A percentile compares a stretch with the other conserved stretches of the same genome.
phyloP scores from a whole-genome alignment of 805 yeast species.

The Saturnispora sanitii region DNA sequence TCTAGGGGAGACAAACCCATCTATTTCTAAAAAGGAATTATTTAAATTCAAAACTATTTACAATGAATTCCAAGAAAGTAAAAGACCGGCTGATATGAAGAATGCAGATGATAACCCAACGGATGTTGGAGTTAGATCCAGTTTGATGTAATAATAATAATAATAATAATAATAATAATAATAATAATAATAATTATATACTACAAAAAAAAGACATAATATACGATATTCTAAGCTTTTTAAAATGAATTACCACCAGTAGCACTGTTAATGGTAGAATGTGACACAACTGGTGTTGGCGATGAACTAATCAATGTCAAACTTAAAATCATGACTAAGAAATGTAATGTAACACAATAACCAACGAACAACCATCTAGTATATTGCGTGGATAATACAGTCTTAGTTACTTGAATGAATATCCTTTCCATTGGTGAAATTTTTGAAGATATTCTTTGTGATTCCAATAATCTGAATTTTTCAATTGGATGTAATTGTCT shows the following conservation, averaged over 20 bases:
- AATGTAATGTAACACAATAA: conserved; percentile 69
- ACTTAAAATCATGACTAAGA: conserved; percentile 56
- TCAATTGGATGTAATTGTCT: conserved; percentile 76
- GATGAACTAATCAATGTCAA: conserved; percentile 37
- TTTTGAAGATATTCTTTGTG: conserved; percentile 60
- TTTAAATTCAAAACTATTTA: conserved; percentile 56
- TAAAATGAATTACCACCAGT: conserved; percentile 22
- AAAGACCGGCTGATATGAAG: conserved; percentile 80
- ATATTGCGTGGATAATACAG: conserved; percentile 62
- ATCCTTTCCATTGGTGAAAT: conserved; percentile 72
- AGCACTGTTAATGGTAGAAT: conserved; percentile 15
- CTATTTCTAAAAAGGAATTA: conserved; percentile 69
- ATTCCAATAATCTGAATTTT: conserved; percentile 67
- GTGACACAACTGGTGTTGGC: conserved; percentile 7
- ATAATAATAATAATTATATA: background rate
- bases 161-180: background rate
- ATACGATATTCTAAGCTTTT: too few relatives aligned
- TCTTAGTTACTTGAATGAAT: conserved; percentile 61
- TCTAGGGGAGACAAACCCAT: conserved; percentile 72
- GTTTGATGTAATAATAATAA: conserved; percentile 46
- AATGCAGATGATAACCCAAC: conserved; percentile 62
- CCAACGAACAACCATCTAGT: conserved; percentile 63
- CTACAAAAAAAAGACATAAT: background rate
- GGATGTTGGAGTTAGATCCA: conserved; percentile 77
- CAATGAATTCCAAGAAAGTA: conserved; percentile 50